Conservation (phyloP, 1,139 yeast genomes). For the Taphrina betulina region DNA sequence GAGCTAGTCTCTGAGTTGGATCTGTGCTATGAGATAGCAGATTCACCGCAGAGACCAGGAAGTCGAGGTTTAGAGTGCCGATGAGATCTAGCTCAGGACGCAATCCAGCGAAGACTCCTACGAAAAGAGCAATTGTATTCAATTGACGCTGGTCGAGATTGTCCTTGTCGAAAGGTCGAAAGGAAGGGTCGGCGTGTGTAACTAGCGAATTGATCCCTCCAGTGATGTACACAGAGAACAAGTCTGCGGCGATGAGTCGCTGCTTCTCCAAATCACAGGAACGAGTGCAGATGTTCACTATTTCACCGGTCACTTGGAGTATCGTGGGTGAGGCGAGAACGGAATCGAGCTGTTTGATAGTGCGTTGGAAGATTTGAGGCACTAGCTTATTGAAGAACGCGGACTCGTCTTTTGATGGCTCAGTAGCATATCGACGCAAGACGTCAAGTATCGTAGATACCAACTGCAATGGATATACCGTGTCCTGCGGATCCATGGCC, state of each 20-base stretch:
- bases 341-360: conserved; percentile 34
- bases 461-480: conserved; percentile 33
- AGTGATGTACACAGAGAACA: conserved; percentile 39
- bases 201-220: conserved; percentile 35
- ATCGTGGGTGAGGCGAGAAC: conserved; percentile 17
- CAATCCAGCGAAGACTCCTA: conserved; percentile 36
- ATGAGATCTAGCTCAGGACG: conserved; percentile 28
- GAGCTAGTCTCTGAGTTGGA: conserved; percentile 54
- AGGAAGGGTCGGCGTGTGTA: neutral
- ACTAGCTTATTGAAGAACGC: conserved; percentile 41
- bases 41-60: too few relatives aligned
- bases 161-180: neutral
- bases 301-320: conserved; percentile 31
- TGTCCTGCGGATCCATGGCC: conserved; percentile 29
- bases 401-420: conserved; percentile 45
- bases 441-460: conserved; percentile 36
- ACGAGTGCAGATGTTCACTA: conserved; percentile 36
- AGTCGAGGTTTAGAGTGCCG: conserved; percentile 5
- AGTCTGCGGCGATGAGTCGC: conserved; percentile 35
- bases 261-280: conserved; percentile 36
- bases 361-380: conserved; percentile 39
- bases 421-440: conserved; percentile 37
- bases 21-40: neutral
- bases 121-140: conserved; percentile 32
- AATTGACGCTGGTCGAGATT: neutral